Percentiles rank a stretch among this genome's conserved stretches.
Conservation (phyloP, 768 basidiomycete genomes). For the Phlegmacium glaucopus region DNA sequence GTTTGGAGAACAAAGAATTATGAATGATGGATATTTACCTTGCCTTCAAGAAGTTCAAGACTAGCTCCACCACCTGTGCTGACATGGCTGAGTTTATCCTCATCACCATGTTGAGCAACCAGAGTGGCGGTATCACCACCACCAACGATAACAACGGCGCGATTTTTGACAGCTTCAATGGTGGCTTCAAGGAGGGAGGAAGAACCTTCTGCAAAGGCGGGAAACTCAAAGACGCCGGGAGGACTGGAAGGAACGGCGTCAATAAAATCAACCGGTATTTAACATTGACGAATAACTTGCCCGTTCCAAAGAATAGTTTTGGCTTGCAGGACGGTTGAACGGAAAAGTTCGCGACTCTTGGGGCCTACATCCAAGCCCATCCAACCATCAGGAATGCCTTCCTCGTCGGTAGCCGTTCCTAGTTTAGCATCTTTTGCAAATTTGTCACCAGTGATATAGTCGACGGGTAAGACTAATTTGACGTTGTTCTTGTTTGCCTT, state of each 20-base stretch:
- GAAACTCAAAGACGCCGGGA: slow-evolving; percentile 97
- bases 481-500: slow-evolving; percentile 92
- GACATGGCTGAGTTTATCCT: slow-evolving; percentile 92
- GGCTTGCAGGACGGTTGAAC: slow-evolving; percentile 73
- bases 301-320: slow-evolving; percentile 99
- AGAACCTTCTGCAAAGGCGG: slow-evolving; percentile 85
- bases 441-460: slow-evolving; percentile 93
- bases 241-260: slow-evolving; percentile 49
- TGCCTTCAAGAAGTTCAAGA: slow-evolving; percentile 96
- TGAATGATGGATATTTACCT: slow-evolving; percentile 46
- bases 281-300: slow-evolving; percentile 34
- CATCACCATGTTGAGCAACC: slow-evolving; percentile 79
- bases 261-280: not conserved
- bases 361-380: slow-evolving; percentile 94
- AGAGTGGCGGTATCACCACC: slow-evolving; percentile 97
- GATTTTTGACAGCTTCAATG: slow-evolving; percentile 81
- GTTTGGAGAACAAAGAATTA: not conserved
- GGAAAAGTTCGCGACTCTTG: slow-evolving; percentile 79
- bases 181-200: slow-evolving; percentile 79
- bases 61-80: slow-evolving; percentile 94
- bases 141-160: slow-evolving; percentile 91
- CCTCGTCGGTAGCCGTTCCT: slow-evolving; percentile 65
- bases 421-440: slow-evolving; percentile 91
- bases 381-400: slow-evolving; percentile 91
- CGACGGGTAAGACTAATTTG: slow-evolving; percentile 93